Conservation (phyloP, 2,329 filamentous ascomycete genomes). For the Colletotrichum trifolii region DNA sequence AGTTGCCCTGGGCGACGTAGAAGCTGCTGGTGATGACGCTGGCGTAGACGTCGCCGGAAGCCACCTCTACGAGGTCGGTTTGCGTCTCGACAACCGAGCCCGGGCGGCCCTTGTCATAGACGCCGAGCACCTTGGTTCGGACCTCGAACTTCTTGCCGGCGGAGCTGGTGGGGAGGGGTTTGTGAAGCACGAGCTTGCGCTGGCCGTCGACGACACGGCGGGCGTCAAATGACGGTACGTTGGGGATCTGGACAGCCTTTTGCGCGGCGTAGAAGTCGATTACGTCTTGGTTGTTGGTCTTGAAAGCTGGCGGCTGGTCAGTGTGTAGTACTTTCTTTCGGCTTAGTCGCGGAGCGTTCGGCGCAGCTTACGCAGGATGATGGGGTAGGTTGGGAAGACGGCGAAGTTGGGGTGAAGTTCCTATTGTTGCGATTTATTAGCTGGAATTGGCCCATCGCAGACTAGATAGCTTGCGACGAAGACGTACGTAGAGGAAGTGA, state of each 20-base stretch:
- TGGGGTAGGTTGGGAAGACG: constrained; percentile 89
- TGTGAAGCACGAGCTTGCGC: constrained; percentile 81
- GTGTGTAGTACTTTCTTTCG: neutral
- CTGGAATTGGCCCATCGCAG: constrained; percentile 2
- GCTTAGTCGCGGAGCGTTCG: neutral
- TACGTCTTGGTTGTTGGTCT: constrained; percentile 79
- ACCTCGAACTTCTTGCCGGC: constrained; percentile 80
- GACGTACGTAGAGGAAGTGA: constrained; percentile 86
- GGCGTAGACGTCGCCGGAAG: constrained; percentile 76
- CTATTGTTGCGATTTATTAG: constrained; percentile 52
- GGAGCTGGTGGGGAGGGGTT: constrained; percentile 78
- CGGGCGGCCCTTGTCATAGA: constrained; percentile 90
- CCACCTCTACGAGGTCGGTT: constrained; percentile 78
- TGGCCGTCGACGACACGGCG: constrained; percentile 85
- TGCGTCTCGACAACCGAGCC: constrained; percentile 86
- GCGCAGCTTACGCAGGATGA: constrained; percentile 74
- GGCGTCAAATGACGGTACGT: constrained; percentile 80
- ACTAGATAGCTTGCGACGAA: neutral
- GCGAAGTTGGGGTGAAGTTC: constrained; percentile 89
- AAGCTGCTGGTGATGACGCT: constrained; percentile 78
- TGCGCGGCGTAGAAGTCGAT: constrained; percentile 85
- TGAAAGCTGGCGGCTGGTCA: constrained; percentile 69
- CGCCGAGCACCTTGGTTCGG: constrained; percentile 80
- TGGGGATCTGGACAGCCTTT: constrained; percentile 74
- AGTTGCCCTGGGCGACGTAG: constrained; percentile 82